Percentiles rank a stretch among this genome's conserved stretches.
Conservation (phyloP, 495 filamentous ascomycete species). For the Sabuloglossum arenarium region DNA sequence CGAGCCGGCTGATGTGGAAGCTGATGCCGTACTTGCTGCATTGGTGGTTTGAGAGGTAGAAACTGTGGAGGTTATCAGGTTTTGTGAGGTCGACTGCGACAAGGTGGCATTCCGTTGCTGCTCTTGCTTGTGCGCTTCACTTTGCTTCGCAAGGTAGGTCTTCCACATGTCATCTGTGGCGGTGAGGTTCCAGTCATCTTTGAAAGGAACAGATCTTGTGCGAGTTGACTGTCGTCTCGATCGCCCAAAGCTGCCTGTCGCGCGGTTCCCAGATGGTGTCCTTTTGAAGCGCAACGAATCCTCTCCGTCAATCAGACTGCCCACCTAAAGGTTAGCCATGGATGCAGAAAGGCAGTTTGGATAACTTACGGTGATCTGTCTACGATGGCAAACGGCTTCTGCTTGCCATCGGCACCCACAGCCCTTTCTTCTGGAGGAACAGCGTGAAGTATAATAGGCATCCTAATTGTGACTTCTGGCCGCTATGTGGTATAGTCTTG, state of each 20-base stretch:
- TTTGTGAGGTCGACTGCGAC: slow-evolving; percentile 10
- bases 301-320: slow-evolving; percentile 32
- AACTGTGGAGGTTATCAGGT: slow-evolving; percentile 10
- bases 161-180: slow-evolving; percentile 27
- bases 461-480: not conserved
- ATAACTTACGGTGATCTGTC: slow-evolving; percentile 23
- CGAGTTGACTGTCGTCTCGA: slow-evolving; percentile 26
- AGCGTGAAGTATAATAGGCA: slow-evolving; percentile 23
- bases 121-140: slow-evolving; percentile 18
- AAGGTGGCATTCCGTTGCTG: slow-evolving; percentile 23
- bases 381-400: slow-evolving; percentile 36
- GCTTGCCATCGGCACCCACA: slow-evolving; percentile 30
- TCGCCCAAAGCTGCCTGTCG: slow-evolving; percentile 39
- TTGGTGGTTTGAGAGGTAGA: not conserved
- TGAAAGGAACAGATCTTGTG: slow-evolving; percentile 36
- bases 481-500: too few species aligned
- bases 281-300: not conserved
- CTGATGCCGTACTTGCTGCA: not conserved
- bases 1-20: slow-evolving; percentile 7
- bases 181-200: slow-evolving; percentile 34
- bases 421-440: slow-evolving; percentile 45
- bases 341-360: not conserved
- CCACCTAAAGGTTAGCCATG: slow-evolving; percentile 22
- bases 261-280: not conserved
- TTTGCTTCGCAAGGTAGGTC: slow-evolving; percentile 5